phyloP scores from a whole-genome alignment of 1,284 basidiomycete genomes.

The Fomitopsis pinicola region DNA sequence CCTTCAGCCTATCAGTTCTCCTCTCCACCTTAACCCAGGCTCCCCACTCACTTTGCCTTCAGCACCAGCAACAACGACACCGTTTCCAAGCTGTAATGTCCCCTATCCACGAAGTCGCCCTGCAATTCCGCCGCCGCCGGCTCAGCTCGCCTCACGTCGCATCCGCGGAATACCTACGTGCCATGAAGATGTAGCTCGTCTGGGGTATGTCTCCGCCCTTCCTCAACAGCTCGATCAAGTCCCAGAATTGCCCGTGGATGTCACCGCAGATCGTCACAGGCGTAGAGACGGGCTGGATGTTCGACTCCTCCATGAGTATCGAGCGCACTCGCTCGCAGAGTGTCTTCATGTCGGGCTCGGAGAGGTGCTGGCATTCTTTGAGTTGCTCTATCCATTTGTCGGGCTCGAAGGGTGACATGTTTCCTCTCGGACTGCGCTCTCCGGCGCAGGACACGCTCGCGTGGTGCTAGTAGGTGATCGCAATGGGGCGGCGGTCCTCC shows the following conservation, averaged over 20 bases:
- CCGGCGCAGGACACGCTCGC: not conserved
- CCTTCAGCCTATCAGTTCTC: not conserved
- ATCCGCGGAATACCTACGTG: slow-evolving; percentile 49
- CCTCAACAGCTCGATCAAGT: slow-evolving; percentile 85
- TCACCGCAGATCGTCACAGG: slow-evolving; percentile 85
- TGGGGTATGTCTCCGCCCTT: slow-evolving; percentile 87
- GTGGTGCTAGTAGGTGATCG: not conserved
- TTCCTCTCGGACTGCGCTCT: not conserved
- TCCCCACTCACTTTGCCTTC: slow-evolving; percentile 71
- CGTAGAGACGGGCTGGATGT: slow-evolving; percentile 89
- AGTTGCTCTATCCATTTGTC: slow-evolving; percentile 80
- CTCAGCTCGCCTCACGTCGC: slow-evolving; percentile 18
- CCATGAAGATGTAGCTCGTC: slow-evolving; percentile 98
- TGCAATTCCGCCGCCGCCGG: slow-evolving; percentile 26
- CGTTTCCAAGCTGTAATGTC: slow-evolving; percentile 96
- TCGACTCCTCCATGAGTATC: slow-evolving; percentile 90
- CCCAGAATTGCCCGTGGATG: slow-evolving; percentile 88
- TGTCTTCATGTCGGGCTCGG: slow-evolving; percentile 87
- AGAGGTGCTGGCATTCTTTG: slow-evolving; percentile 81
- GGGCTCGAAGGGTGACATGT: slow-evolving; percentile 45
- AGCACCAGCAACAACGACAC: slow-evolving; percentile 86
- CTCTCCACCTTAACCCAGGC: not conserved
- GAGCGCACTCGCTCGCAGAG: slow-evolving; percentile 85
- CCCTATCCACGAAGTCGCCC: slow-evolving; percentile 98
- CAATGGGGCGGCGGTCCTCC: not conserved